phyloP scores from a whole-genome alignment of 306 rosid genomes.

The Citrullus colocynthis region DNA sequence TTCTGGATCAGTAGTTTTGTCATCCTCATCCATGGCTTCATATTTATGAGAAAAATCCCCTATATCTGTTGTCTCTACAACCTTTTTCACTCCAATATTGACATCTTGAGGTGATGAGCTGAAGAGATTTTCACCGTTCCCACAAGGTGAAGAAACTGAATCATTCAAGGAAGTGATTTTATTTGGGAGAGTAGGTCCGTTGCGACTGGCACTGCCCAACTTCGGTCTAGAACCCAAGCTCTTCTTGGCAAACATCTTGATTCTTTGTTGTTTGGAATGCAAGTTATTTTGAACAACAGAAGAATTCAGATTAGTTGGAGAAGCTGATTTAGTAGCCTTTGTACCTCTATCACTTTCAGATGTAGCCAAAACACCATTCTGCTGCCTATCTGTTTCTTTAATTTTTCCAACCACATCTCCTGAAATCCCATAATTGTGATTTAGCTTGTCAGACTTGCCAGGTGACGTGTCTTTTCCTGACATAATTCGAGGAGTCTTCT shows the following conservation, averaged over 20 bases:
- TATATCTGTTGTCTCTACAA: constrained; percentile 12
- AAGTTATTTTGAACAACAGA: constrained; percentile 21
- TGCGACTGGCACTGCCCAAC: constrained; percentile 27
- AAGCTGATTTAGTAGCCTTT: constrained; percentile 18
- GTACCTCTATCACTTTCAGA: constrained; percentile 24
- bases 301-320: constrained; percentile 17
- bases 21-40: constrained; percentile 34
- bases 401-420: constrained; percentile 14
- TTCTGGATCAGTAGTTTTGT: constrained; percentile 65
- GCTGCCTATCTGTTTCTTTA: constrained; percentile 20
- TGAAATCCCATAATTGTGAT: constrained; percentile 17
- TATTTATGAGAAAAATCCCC: constrained; percentile 11
- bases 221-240: constrained; percentile 49
- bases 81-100: constrained; percentile 12
- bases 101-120: constrained; percentile 19
- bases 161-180: constrained; percentile 18
- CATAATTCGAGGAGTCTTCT: constrained; percentile 19
- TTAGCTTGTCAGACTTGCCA: constrained; percentile 19
- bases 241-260: constrained; percentile 38
- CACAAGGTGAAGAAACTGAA: constrained; percentile 11
- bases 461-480: constrained; percentile 14
- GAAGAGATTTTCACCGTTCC: constrained; percentile 11
- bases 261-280: constrained; percentile 23
- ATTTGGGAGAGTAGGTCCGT: constrained; percentile 23
- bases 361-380: constrained; percentile 15